phyloP scores from a whole-genome alignment of 306 rosid species.

The Coriaria nepalensis region DNA sequence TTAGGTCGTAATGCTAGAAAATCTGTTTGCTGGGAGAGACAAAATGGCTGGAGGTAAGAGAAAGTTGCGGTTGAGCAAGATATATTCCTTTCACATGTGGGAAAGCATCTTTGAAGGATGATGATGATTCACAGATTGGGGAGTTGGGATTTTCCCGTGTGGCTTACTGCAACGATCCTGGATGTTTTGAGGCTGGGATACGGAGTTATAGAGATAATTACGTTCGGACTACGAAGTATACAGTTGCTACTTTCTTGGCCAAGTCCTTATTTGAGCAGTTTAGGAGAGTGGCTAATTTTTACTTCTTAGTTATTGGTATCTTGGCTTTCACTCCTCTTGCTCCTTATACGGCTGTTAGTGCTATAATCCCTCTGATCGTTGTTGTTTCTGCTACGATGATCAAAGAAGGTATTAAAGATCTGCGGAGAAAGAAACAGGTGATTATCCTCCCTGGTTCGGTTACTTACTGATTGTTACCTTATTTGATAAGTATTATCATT shows the following conservation, averaged over 20 bases:
- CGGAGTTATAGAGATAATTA: slow-evolving; percentile 45
- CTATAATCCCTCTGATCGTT: slow-evolving; percentile 55
- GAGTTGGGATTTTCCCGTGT: slow-evolving; percentile 63
- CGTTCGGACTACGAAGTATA: slow-evolving; percentile 73
- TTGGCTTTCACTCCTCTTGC: slow-evolving; percentile 80
- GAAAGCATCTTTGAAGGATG: slow-evolving; percentile 40
- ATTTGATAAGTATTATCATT: no score
- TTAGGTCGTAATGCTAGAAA: neutral
- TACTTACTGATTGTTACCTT: slow-evolving; percentile 5
- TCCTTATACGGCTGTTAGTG: slow-evolving; percentile 75
- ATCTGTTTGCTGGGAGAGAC: neutral
- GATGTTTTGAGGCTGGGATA: slow-evolving; percentile 32
- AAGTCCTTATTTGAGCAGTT: slow-evolving; percentile 94
- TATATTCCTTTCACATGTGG: slow-evolving; percentile 75
- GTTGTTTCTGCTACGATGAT: slow-evolving; percentile 56
- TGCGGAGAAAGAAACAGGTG: slow-evolving; percentile 77
- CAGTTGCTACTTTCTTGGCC: slow-evolving; percentile 65
- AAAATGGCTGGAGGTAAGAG: slow-evolving; percentile 43
- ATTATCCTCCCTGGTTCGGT: neutral
- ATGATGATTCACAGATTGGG: slow-evolving; percentile 61
- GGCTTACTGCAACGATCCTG: slow-evolving; percentile 64
- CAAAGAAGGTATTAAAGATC: slow-evolving; percentile 82
- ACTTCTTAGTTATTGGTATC: slow-evolving; percentile 53
- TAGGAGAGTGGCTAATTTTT: slow-evolving; percentile 94
- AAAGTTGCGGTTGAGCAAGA: slow-evolving; percentile 62